These are phyloP conservation scores for Fusarium caatingaense DNA, from an alignment of 2,329 filamentous ascomycete species.

Conservation along the genomic window DNA sequence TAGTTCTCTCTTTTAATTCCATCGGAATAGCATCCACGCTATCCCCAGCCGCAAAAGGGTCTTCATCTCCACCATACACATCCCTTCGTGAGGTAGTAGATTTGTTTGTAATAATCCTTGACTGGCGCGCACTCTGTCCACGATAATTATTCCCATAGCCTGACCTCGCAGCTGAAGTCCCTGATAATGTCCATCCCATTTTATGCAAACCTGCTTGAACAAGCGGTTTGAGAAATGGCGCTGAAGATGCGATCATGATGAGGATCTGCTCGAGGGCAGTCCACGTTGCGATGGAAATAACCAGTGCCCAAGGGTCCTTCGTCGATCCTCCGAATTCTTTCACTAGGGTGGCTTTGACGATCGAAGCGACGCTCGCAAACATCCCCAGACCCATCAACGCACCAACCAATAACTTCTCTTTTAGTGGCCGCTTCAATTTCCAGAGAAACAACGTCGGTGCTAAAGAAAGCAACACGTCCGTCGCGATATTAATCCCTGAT, in stretches of 20 bases:
- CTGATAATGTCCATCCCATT: conserved; percentile 24
- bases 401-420: conserved; percentile 20
- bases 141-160: conserved; percentile 7
- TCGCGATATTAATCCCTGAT: conserved; percentile 2
- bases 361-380: conserved; percentile 15
- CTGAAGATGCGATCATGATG: conserved; percentile 28
- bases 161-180: conserved; percentile 3
- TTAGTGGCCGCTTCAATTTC: conserved; percentile 11
- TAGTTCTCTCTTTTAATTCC: background rate
- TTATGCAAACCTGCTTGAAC: background rate
- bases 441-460: conserved; percentile 9
- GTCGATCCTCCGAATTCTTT: conserved; percentile 20
- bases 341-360: conserved; percentile 19
- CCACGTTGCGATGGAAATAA: conserved; percentile 24
- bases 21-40: conserved; percentile 14
- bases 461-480: conserved; percentile 12
- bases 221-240: conserved; percentile 11
- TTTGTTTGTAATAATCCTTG: background rate
- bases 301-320: conserved; percentile 17
- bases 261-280: conserved; percentile 27
- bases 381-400: conserved; percentile 13
- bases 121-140: background rate
- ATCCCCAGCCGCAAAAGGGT: conserved; percentile 8
- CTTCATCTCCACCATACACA: conserved; percentile 12
- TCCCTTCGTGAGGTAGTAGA: background rate